Base-by-base conservation (phyloP, 371 early-diverging fungal genomes). In the Mucor indicus region DNA sequence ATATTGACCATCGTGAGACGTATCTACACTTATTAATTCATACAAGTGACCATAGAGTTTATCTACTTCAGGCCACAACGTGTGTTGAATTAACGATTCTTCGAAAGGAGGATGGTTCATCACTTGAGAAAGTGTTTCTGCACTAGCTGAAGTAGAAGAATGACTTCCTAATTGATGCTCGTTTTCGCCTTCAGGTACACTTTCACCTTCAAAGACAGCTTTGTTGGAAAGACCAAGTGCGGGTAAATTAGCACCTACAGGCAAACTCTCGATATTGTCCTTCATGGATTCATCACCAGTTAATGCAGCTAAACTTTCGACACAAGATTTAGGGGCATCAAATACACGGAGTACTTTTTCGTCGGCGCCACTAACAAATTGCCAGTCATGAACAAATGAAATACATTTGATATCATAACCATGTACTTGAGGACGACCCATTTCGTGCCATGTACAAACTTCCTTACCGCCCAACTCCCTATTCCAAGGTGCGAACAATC, bases 11-110 rank as follows among this genome's bases (percentile, higher is more conserved):
- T 85, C 77, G 52, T 80, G 81, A 2, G 79, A 73, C 0, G 86
- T 80, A 17, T 89, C 92, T 0, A 92, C 81, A 13, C 86, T 71
- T 24, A 89, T 80, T 12, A 95, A 58, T 60, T 97, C 98, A 61
- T 89, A 96, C 1, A 87, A 89, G 69, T 98, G 98, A 15, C 96
- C 98, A 64, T 96, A 80, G 57, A 97, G 75, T 60, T 97, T 96
- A 48, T 94, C 90, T 3, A 85, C 76, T 77, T 98, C 98, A 2
- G 97, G 96, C 98, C 98, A 98, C 16, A 98, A 72, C n/a, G 96
- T 95, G 54, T 86, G 80, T 46, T 92, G 91, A 48, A 88, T 50
- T 39, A 95, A 74, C 45, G 88, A 85, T 51, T 95, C 93, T 72
- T 96, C 95, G 43, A 90, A 84, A 15, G 95, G 96, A 32, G 92